Evolutionary conservation across 805 yeast genomes (phyloP).

Genomic region (Saccharomycopsis guyanensis): DNA sequence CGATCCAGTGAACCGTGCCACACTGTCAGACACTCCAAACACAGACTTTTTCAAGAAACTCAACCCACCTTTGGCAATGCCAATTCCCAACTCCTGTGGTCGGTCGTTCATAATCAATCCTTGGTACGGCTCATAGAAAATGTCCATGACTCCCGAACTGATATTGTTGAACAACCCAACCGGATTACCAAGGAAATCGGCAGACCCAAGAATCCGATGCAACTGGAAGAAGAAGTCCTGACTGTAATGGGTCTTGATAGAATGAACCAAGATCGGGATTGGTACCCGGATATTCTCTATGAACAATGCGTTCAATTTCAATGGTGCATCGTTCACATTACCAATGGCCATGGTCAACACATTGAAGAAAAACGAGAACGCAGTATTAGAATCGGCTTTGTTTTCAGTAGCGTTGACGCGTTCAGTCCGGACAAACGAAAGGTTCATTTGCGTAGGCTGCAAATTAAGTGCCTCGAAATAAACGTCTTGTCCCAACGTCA

Average conservation of each 20-base stretch:
- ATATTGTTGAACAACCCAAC: slow-evolving; percentile 92
- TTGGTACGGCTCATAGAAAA: slow-evolving; percentile 94
- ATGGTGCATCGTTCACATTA: slow-evolving; percentile 94
- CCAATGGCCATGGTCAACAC: slow-evolving; percentile 95
- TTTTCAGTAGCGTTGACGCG: slow-evolving; percentile 55
- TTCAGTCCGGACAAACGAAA: slow-evolving; percentile 89
- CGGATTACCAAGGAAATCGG: slow-evolving; percentile 94
- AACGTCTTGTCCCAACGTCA: slow-evolving; percentile 57
- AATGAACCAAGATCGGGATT: slow-evolving; percentile 58
- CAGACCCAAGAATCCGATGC: slow-evolving; percentile 90
- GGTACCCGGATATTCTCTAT: slow-evolving; percentile 89
- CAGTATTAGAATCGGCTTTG: slow-evolving; percentile 50
- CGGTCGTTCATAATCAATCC: slow-evolving; percentile 91
- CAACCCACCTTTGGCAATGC: slow-evolving; percentile 91
- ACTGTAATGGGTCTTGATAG: slow-evolving; percentile 77
- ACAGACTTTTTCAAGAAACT: slow-evolving; percentile 92
- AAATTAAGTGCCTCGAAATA: slow-evolving; percentile 89
- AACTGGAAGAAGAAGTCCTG: slow-evolving; percentile 89
- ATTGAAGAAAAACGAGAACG: slow-evolving; percentile 71
- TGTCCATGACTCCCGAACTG: slow-evolving; percentile 92
- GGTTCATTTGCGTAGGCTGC: slow-evolving; percentile 83
- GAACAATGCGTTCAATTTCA: slow-evolving; percentile 75
- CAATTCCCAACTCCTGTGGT: slow-evolving; percentile 93
- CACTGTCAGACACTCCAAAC: slow-evolving; percentile 88
- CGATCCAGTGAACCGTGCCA: slow-evolving; percentile 89